Base-by-base conservation (phyloP, 768 basidiomycete species). In the Boletus eberwhitei region DNA sequence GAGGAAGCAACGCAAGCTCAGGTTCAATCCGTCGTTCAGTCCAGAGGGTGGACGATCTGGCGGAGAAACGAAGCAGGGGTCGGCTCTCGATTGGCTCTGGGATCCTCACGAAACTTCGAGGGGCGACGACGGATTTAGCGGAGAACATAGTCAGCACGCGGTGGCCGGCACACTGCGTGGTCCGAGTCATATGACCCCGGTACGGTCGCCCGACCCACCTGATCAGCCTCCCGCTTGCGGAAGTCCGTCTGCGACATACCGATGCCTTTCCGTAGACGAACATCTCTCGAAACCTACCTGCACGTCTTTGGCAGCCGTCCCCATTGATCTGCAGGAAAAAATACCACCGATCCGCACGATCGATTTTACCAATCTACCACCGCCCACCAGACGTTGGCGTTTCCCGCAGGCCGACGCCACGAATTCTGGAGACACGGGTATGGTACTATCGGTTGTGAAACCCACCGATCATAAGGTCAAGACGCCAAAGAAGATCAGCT, bases 331-430 rank as follows among this genome's bases (percentile, higher is more conserved):
- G 9, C 45, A 24, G 14, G 19, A 47, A 17, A 47, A 54, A 19
- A 21, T 26, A 14, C 29, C 38, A 11, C 49, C 61, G 6, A 50
- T 62, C 16, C 63, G 60, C 22, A 54, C 57, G 37, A 70, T 71
- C 52, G 70, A 70, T 53, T 70, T 72, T 49, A 68, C 68, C 21
- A 59, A 59, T 29, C 43, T 56, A 5, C 58, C 64, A 4, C 49
- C 58, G 11, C 49, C 51, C 3, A 50, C 24, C 32, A 52, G 55
- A 46, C 61, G 59, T 17, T 38, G 37, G 24, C 60, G 59, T n/a
- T 54, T 64, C 35, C 57, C 51, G 26, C 49, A 19, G 9, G 4
- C 48, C 1, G 22, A 47, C 2, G 9, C 1, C 26, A 31, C 53
- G 37, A 59, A 52, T 34, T 29, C 48, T n/a, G 14, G 26, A 34